Evolutionary conservation across 805 yeast genomes (phyloP), one percentile per base, ranked within the genome.

Genomic region (Sporopachydermia quercuum): DNA sequence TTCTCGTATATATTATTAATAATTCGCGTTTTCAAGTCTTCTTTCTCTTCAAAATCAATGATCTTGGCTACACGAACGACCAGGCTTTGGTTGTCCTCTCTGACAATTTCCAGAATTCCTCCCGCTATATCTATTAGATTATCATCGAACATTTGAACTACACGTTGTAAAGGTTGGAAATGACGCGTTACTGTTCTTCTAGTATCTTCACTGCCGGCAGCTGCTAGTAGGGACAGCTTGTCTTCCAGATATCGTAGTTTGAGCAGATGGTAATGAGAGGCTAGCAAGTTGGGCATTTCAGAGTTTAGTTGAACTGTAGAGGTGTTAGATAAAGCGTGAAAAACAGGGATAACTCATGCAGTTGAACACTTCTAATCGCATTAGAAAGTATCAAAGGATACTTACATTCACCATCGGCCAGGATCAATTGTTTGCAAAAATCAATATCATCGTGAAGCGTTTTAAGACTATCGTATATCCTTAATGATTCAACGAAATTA

Each of bases 241-340:
- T 89, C 96, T 46, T 69, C 74, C 47, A 87, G 75, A 56, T 85
- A 89, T 39, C 93, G 66, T 15, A 84, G 71, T 50, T 70, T 70
- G 37, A 76, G 78, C 43, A 89, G 65, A 44, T 69, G 63, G 54
- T 67, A 82, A 56, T 89, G 97, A 8, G 81, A 73, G 16, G 66
- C 53, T 38, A 85, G 62, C 18, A 89, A 57, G 45, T 71, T 68
- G 5, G 75, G 70, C 50, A 78, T 61, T 4, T 64, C 56, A 19
- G 60, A 59, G 16, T 65, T 71, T n/a, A 66, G 61, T 11, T 55
- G 55, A n/a, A 70, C 56, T 17, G 37, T 15, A 6, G 42, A 19
- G 16, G 19, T 36, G 5, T 40, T 39, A 15, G 41, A 41, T 15
- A 45, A 43, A 15, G 55, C 56, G 14, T 51, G 50, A 43, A 64